Evolutionary conservation across 139 green algal species (phyloP).

Genomic region (Bryopsis sp.): DNA sequence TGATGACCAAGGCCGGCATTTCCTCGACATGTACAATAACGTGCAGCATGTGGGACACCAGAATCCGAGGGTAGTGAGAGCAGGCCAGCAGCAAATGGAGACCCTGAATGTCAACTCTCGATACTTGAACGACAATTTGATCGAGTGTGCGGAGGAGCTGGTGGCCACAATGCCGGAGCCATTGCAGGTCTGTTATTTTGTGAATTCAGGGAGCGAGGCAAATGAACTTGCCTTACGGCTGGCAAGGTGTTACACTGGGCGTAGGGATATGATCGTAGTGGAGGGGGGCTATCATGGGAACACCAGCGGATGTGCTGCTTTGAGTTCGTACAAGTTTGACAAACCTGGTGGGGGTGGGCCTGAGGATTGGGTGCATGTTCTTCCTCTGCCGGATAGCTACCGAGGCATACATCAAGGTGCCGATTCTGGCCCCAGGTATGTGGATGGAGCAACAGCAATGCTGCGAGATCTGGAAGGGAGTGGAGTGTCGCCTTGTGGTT

Average conservation of each 20-base stretch:
- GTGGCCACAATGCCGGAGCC: constrained; percentile 37
- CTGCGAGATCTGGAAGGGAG: background rate
- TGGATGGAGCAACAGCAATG: background rate
- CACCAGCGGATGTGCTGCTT: constrained; percentile 22
- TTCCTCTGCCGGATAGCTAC: constrained; percentile 45
- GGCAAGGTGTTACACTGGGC: constrained; percentile 19
- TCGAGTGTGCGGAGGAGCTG: constrained; percentile 39
- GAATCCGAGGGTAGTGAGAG: constrained; percentile 59
- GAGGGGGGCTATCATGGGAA: constrained; percentile 73
- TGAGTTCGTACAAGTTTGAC: constrained; percentile 64
- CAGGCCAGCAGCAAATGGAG: constrained; percentile 37
- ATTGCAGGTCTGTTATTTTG: constrained; percentile 63
- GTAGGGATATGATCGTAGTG: constrained; percentile 47
- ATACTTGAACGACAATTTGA: constrained; percentile 57
- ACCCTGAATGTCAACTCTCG: constrained; percentile 41
- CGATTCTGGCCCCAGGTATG: background rate
- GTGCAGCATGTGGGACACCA: constrained; percentile 85
- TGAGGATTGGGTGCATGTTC: constrained; percentile 41
- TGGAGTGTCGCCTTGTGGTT: background rate
- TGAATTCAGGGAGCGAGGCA: constrained; percentile 69
- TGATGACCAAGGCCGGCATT: constrained; percentile 81
- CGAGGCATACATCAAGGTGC: background rate
- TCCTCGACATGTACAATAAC: constrained; percentile 91
- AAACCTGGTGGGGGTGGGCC: constrained; percentile 36
- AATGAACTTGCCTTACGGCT: constrained; percentile 84